Evolutionary conservation across 1,139 yeast species (phyloP).

Genomic region (Nakaseomyces kungkrabaensis): DNA sequence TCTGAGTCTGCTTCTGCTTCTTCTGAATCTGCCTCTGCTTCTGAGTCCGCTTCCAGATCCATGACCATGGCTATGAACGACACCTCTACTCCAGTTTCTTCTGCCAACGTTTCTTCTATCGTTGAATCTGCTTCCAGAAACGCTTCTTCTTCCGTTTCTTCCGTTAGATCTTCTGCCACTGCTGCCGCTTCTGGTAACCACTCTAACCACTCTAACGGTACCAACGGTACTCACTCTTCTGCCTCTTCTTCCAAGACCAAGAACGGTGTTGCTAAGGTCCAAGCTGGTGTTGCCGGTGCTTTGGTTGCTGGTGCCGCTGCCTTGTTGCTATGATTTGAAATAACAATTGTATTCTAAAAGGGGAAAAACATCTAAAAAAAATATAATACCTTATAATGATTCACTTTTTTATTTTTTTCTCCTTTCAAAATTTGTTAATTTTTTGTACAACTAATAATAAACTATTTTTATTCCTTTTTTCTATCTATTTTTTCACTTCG

Average conservation of each 20-base stretch:
- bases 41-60: slow-evolving; percentile 9
- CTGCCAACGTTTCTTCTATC: slow-evolving; percentile 10
- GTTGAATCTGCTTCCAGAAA: slow-evolving; percentile 10
- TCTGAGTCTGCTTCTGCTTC: slow-evolving; percentile 15
- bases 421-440: background rate
- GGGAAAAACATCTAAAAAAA: too few species aligned
- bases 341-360: background rate
- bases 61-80: slow-evolving; percentile 11
- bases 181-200: background rate
- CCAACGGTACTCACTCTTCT: background rate
- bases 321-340: slow-evolving; percentile 4
- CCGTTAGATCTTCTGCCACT: background rate
- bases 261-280: slow-evolving; percentile 4
- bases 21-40: slow-evolving; percentile 8
- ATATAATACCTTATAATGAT: background rate
- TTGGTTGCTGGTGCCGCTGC: slow-evolving; percentile 6
- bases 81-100: slow-evolving; percentile 3
- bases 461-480: too few species aligned
- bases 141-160: background rate
- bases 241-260: background rate
- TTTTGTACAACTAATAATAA: too few species aligned
- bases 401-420: background rate
- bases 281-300: slow-evolving; percentile 6
- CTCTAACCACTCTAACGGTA: background rate
- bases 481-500: too few species aligned